Base-by-base conservation (phyloP, 805 yeast species). In the Nakazawaea pomicola region DNA sequence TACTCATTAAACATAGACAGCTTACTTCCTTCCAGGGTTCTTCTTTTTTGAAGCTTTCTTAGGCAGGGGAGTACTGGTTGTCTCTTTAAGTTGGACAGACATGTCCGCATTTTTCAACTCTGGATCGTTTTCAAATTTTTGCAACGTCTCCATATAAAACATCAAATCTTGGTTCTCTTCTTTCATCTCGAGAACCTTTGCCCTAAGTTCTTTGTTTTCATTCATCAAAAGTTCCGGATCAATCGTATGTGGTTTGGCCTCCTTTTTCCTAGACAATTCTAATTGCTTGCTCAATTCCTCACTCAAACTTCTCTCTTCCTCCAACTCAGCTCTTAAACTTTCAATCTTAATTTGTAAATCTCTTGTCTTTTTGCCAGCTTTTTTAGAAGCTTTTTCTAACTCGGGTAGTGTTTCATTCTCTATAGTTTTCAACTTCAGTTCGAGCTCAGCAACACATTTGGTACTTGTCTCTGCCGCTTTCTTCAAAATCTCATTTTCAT, bases 81-180 rank as follows among this genome's bases (percentile, higher is more conserved):
- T n/a, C n/a, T n/a, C n/a, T n/a, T n/a, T n/a, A n/a, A n/a, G n/a
- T n/a, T n/a, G n/a, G n/a, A n/a, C n/a, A n/a, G n/a, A n/a, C 14
- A 43, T 25, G 21, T 38, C 43, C 6, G 36, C 33, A 31, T 36
- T 25, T 17, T 19, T 17, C 19, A 39, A 21, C 7, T 36, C 39
- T 5, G 40, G 41, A 28, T 44, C 84, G 52, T 78, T 75, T 51
- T 78, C 76, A 52, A 87, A 74, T 60, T 82, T 84, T 42, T 79
- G 83, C 54, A 76, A 84, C 0, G 84, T 71, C 44, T 83, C 91
- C 29, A 88, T 60, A 53, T 68, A 86, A 47, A 86, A 83, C 95
- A 89, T 85, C 40, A 88, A 57, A 56, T 88, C 96, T 21, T 70
- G 74, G 3, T 78, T 78, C 55, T 83, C 86, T 30, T 80, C 87